Conservation (phyloP, 768 basidiomycete genomes). For the Polyporus arcularius region DNA sequence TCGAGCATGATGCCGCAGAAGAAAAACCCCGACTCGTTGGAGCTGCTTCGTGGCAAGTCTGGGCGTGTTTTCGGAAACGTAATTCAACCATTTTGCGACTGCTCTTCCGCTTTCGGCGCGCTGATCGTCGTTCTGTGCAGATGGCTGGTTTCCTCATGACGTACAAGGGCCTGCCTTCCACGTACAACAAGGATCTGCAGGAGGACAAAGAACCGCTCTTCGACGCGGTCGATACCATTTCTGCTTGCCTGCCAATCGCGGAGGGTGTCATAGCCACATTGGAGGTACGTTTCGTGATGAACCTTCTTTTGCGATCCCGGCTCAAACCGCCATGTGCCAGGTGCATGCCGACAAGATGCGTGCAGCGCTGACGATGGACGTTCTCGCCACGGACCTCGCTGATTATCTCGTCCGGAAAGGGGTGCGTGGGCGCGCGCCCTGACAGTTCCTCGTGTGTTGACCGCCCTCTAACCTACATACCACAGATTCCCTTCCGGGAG, state of each 20-base stretch:
- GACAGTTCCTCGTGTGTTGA: not conserved
- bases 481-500: constrained; percentile 94
- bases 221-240: constrained; percentile 87
- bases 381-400: constrained; percentile 97
- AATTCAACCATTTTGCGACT: constrained; percentile 25
- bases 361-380: constrained; percentile 91
- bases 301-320: not conserved
- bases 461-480: constrained; percentile 8
- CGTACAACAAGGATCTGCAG: constrained; percentile 99
- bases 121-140: constrained; percentile 39
- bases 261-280: constrained; percentile 94
- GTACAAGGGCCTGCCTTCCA: constrained; percentile 94
- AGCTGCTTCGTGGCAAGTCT: constrained; percentile 92
- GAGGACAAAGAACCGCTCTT: constrained; percentile 99
- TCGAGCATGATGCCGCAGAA: constrained; percentile 99
- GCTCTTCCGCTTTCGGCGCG: not conserved
- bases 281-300: constrained; percentile 52
- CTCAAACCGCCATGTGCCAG: constrained; percentile 38
- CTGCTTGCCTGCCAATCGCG: constrained; percentile 86
- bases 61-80: constrained; percentile 94
- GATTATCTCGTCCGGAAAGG: constrained; percentile 99
- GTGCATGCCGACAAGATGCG: constrained; percentile 91
- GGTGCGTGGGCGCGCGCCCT: constrained; percentile 51
- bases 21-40: constrained; percentile 97
- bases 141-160: constrained; percentile 99